phyloP scores from a whole-genome alignment of 2,329 filamentous ascomycete species.

The Fusarium liriodendri region DNA sequence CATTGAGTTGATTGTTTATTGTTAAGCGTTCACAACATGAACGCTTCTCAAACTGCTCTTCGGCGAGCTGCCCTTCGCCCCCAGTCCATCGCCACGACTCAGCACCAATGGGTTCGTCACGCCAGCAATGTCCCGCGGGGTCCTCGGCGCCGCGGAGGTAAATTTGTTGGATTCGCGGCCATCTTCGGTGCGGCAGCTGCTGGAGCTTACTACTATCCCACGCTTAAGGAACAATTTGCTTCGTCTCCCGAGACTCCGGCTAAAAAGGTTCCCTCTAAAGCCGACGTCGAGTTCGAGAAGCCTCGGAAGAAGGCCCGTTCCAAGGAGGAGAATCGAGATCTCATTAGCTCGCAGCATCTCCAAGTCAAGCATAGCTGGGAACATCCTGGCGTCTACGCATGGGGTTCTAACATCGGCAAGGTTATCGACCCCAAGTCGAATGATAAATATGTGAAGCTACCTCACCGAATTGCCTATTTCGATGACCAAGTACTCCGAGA shows the following conservation, averaged over 20 bases:
- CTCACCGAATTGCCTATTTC: conserved; percentile 83
- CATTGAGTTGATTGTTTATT: conserved; percentile 7
- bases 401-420: conserved; percentile 87
- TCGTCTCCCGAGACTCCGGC: conserved; percentile 28
- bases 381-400: conserved; percentile 90
- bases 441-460: conserved; percentile 82
- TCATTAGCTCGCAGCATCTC: conserved; percentile 85
- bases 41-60: conserved; percentile 44
- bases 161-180: conserved; percentile 45
- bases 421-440: conserved; percentile 88
- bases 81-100: conserved; percentile 32
- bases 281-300: conserved; percentile 76
- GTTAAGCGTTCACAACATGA: conserved; percentile 43
- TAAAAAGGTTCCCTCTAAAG: conserved; percentile 46
- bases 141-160: conserved; percentile 42
- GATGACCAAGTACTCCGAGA: conserved; percentile 87
- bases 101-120: conserved; percentile 47
- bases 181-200: conserved; percentile 54
- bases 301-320: conserved; percentile 66
- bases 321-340: conserved; percentile 78
- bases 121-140: conserved; percentile 38
- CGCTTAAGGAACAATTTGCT: conserved; percentile 45
- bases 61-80: conserved; percentile 44
- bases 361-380: conserved; percentile 87
- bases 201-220: conserved; percentile 53